Conservation (phyloP, 164 flowering plant species). For the Echeveria elegans region DNA sequence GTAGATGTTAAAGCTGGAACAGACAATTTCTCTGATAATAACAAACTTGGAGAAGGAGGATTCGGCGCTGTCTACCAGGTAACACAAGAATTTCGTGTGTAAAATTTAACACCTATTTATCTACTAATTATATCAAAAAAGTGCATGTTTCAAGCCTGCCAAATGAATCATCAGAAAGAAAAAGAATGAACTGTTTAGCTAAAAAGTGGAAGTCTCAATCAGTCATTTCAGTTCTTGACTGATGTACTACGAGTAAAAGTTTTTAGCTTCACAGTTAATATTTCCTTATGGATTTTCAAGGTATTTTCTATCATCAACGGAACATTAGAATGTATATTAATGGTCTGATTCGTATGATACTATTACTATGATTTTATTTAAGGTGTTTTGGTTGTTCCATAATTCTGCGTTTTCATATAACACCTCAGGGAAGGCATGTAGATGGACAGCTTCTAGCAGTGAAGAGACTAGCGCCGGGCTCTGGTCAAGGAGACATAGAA, state of each 20-base stretch:
- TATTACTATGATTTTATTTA: too few relatives aligned
- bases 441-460: slow-evolving; percentile 21
- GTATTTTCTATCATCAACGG: not conserved
- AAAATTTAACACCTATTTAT: not conserved
- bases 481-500: slow-evolving; percentile 16
- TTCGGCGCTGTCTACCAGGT: slow-evolving; percentile 45
- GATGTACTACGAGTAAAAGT: too few relatives aligned
- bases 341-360: too few relatives aligned
- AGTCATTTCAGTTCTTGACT: too few relatives aligned
- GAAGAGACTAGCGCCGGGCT: slow-evolving; percentile 16
- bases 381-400: too few relatives aligned
- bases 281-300: not conserved
- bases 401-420: not conserved
- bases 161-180: too few relatives aligned
- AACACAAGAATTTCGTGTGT: not conserved
- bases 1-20: slow-evolving; percentile 20
- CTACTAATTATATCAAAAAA: too few relatives aligned
- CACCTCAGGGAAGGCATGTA: slow-evolving; percentile 16
- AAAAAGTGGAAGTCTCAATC: too few relatives aligned
- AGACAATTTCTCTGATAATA: slow-evolving; percentile 23
- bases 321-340: too few relatives aligned
- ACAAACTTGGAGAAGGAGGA: slow-evolving; percentile 40
- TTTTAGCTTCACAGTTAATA: not conserved
- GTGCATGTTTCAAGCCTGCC: not conserved
- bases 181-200: too few relatives aligned